Base-by-base conservation (phyloP, 305 asterid genomes). In the Ajuga reptans region DNA sequence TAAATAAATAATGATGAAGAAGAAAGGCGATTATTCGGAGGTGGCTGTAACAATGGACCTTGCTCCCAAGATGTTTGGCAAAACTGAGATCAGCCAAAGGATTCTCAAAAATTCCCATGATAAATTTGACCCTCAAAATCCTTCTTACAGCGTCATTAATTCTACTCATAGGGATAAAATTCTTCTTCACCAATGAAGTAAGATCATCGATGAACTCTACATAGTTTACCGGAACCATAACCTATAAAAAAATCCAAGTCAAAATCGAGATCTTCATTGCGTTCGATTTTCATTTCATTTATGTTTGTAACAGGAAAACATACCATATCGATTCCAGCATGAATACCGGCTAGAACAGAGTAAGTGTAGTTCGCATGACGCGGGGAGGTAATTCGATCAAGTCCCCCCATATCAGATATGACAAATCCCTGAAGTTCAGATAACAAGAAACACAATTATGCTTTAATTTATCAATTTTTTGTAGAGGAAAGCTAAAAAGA, bases 301-400 rank as follows among this genome's bases (percentile, higher is more conserved):
- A 4, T 31, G 65, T 58, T 58, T 8, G 12, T 29, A 46, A 46
- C 46, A 60, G 11, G 61, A 72, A 24, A 12, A 3, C 75, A 66
- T 59, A 80, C 89, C 89, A 83, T 83, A 71, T 85, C 87, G 17
- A 83, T 69, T 66, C 90, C 90, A 64, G 90, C 88, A 57, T 33
- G 67, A 43, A 85, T 67, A 16, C 87, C 80, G 0, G 68, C 72
- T 76, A 77, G 82, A 47, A 85, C 80, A 15, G 85, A 83, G 61
- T 64, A 79, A 1, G 82, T 77, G 42, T 83, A 85, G 79, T 85
- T 83, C 3, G 82, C 79, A 63, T 55, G 79, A 27, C 71, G 49
- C 0, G 90, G 88, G 12, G 77, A 45, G 2, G 85, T 85, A 24
- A 85, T 71, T 16, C 80, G 66, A 53, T 78, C 82, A 6, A 78